Base-by-base conservation (phyloP, 306 rosid species). In the Comarum palustre region DNA sequence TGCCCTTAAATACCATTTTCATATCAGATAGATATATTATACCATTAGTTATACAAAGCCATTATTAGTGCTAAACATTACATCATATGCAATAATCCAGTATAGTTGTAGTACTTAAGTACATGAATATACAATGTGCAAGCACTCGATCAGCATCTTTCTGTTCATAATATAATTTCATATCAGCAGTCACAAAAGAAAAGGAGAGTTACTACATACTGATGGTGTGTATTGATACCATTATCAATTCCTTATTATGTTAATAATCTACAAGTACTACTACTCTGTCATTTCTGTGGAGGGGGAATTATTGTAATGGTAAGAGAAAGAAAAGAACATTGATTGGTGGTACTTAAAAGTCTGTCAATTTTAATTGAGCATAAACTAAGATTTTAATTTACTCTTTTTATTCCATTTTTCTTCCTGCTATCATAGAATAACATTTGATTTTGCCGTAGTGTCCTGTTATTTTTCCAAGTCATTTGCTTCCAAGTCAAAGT, bases 81-180 rank as follows among this genome's bases (percentile, higher is more conserved):
- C 95, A 84, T 84, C 95, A 85, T 77, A 68, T 60, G 74, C 77
- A 64, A 87, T 79, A 78, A 83, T 76, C 85, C 81, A 61, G 75
- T 63, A 63, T 43, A 43, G 47, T 43, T 43, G 54, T 42, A 68
- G 73, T 71, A 73, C 77, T 31, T 6, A 75, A 51, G 60, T 80
- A 78, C 61, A 66, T 79, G 75, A 70, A 80, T 75, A 82, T 84
- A 84, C 90, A 87, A 87, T 89, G 89, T 86, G 80, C 78, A 75
- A 72, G 83, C 97, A 89, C 90, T 85, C 59, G 19, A 3, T 31
- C 43, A 8, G 71, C 66, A 47, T 77, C 16, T 66, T 63, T 25
- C 54, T 13, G 42, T 52, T 22, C 15, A 4, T 1, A 43, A 54
- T 46, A 76, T 59, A 62, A 81, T 66, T 67, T 71, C 72, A 31